These are phyloP conservation scores for Striga hermonthica DNA, from an alignment of 305 asterid genomes.

Conservation along the genomic window DNA sequence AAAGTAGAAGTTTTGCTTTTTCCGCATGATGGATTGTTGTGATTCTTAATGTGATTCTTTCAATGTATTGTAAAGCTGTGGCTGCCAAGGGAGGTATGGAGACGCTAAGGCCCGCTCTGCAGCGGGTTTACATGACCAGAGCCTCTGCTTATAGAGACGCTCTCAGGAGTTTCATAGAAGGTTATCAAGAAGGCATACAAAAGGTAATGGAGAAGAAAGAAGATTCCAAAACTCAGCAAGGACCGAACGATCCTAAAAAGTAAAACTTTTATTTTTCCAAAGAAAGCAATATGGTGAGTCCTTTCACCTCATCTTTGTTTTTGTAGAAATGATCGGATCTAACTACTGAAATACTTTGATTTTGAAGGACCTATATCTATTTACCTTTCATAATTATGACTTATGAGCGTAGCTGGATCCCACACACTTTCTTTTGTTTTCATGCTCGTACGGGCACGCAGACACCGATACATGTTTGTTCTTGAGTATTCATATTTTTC, in stretches of 20 bases:
- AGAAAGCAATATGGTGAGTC: slow-evolving; percentile 21
- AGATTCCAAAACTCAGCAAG: slow-evolving; percentile 40
- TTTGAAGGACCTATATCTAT: background rate
- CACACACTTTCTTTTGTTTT: too few species aligned
- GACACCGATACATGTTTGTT: too few species aligned
- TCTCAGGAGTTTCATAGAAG: slow-evolving; percentile 73
- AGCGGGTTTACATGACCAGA: slow-evolving; percentile 90
- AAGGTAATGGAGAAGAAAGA: slow-evolving; percentile 70
- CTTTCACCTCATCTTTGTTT: background rate
- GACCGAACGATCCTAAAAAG: slow-evolving; percentile 41
- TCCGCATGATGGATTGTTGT: slow-evolving; percentile 6
- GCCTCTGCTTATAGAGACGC: slow-evolving; percentile 93
- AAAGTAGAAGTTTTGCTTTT: too few species aligned
- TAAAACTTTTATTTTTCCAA: slow-evolving; percentile 28
- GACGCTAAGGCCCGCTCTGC: slow-evolving; percentile 79
- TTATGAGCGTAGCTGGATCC: too few species aligned
- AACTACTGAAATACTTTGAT: slow-evolving; percentile 3
- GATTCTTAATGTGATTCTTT: slow-evolving; percentile 18
- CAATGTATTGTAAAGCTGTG: slow-evolving; percentile 44
- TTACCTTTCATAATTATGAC: too few species aligned
- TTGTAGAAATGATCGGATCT: slow-evolving; percentile 5
- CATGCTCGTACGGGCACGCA: too few species aligned
- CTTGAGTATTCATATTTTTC: too few species aligned
- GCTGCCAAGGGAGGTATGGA: slow-evolving; percentile 98
- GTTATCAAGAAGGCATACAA: slow-evolving; percentile 91